Evolutionary conservation across 2,329 filamentous ascomycete genomes (phyloP), one percentile per base, ranked within the genome.

Genomic region (Sordariomycetes sp.): DNA sequence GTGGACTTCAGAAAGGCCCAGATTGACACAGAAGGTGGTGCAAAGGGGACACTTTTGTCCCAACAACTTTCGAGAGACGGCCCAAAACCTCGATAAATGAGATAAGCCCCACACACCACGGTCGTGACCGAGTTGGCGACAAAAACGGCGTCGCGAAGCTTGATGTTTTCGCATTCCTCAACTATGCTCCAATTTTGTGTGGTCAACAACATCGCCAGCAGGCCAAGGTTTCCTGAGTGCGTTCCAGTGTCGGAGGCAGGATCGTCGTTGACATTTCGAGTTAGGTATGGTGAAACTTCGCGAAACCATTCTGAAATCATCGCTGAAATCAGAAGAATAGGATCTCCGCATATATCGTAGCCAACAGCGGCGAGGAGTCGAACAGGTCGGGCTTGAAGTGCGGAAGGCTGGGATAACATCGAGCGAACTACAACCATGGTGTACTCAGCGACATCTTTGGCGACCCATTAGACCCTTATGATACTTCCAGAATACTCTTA

Each of bases 61-160:
- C 8, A 30, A 15, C 15, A 15, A 17, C 9, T 7, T 30, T 18
- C 16, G n/a, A n/a, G n/a, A n/a, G n/a, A n/a, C n/a, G n/a, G n/a
- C n/a, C n/a, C 26, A 18, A 16, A 30, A 5, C 19, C 16, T 5
- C 19, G 6, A 17, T 17, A 8, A 6, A 30, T 30, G 6, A 30
- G 28, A 19, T 30, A 38, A 3, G 36, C 32, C 3, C 26, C 21
- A 21, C 31, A 38, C n/a, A 38, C n/a, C 11, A 38, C 21, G 21
- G 27, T 21, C 7, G 32, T 29, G 3, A 25, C 27, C 4, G 32
- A 21, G 20, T 32, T 38, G 28, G 28, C 12, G 16, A 30, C 12
- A 6, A 30, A 15, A 5, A 12, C 12, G 16, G 28, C 28, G 12
- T 15, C 28, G 6, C 19, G 14, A 6, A 30, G 28, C 7, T 18